A percentile compares a stretch with the other conserved stretches of the same genome.
phyloP scores from a whole-genome alignment of 1,284 basidiomycete species.

The Trichosporon inkin region DNA sequence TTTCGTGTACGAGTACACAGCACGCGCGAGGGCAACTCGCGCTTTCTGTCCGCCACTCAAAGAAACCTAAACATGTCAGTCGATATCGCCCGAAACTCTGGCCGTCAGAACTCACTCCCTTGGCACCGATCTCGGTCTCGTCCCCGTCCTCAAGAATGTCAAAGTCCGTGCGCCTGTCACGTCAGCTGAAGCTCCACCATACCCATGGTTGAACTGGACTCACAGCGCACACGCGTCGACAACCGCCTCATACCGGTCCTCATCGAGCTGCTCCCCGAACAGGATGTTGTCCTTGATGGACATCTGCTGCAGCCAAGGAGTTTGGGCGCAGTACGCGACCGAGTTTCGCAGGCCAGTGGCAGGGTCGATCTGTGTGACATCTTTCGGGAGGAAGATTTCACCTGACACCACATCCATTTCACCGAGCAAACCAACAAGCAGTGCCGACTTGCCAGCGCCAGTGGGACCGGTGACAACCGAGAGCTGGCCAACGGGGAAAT shows the following conservation, averaged over 20 bases:
- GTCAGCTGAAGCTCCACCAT: background rate
- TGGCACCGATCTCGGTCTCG: conserved; percentile 64
- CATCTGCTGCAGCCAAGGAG: conserved; percentile 69
- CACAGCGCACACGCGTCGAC: conserved; percentile 73
- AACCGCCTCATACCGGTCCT: conserved; percentile 65
- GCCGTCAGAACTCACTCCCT: conserved; percentile 61
- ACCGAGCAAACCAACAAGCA: conserved; percentile 35
- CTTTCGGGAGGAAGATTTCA: conserved; percentile 61
- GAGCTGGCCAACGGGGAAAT: conserved; percentile 66
- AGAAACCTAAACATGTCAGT: conserved; percentile 29
- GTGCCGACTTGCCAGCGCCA: conserved; percentile 61
- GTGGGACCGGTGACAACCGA: conserved; percentile 70
- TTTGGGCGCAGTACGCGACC: conserved; percentile 79
- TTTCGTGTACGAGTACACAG: conserved; percentile 57
- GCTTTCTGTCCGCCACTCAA: conserved; percentile 75
- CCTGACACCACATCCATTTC: conserved; percentile 68
- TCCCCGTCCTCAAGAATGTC: conserved; percentile 74
- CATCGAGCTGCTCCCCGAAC: conserved; percentile 66
- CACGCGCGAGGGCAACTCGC: conserved; percentile 57
- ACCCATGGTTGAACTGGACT: conserved; percentile 28
- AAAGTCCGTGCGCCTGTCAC: conserved; percentile 57
- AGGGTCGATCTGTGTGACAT: conserved; percentile 57
- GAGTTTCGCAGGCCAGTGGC: conserved; percentile 63
- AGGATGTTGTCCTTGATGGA: conserved; percentile 59
- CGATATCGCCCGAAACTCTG: background rate